These are phyloP conservation scores for Gentiana dahurica DNA, from an alignment of 257 asterid species.

Conservation along the genomic window DNA sequence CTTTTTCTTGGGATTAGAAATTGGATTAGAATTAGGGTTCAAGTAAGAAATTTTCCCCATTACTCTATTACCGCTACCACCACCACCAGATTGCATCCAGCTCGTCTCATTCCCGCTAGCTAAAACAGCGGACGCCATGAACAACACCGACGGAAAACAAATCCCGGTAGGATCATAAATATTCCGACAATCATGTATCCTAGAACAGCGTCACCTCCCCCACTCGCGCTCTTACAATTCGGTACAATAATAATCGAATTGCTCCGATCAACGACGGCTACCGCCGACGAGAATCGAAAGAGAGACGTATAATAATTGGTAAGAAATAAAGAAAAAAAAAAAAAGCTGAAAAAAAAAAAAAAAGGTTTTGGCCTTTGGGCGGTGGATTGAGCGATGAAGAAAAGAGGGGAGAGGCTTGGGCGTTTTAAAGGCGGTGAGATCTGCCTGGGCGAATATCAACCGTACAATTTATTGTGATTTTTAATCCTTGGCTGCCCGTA, in stretches of 20 bases:
- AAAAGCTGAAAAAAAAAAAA: too few species aligned
- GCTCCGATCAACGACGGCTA: constrained; percentile 13
- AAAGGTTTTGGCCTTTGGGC: too few species aligned
- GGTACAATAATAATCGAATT: background rate
- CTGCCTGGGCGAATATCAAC: too few species aligned
- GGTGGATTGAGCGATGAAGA: too few species aligned
- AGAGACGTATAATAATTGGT: background rate
- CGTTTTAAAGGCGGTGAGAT: too few species aligned
- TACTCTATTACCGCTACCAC: constrained; percentile 18
- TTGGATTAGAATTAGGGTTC: constrained; percentile 71
- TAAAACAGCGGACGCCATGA: constrained; percentile 86
- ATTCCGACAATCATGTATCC: background rate
- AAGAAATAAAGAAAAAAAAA: too few species aligned
- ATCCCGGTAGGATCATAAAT: constrained; percentile 28
- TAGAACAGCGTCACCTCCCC: too few species aligned
- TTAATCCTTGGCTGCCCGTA: constrained; percentile 51
- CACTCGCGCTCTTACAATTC: too few species aligned
- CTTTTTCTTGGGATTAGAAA: constrained; percentile 68
- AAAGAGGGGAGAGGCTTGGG: too few species aligned
- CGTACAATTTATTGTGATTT: background rate
- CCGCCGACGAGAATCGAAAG: background rate
- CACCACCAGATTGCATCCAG: constrained; percentile 57
- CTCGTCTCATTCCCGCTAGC: constrained; percentile 79
- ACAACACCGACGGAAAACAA: constrained; percentile 33
- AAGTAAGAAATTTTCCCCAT: constrained; percentile 77